Percentiles rank a stretch among this genome's conserved stretches.
Evolutionary conservation across 345 rosid genomes (phyloP).

Genomic region (Luvunga scandens): DNA sequence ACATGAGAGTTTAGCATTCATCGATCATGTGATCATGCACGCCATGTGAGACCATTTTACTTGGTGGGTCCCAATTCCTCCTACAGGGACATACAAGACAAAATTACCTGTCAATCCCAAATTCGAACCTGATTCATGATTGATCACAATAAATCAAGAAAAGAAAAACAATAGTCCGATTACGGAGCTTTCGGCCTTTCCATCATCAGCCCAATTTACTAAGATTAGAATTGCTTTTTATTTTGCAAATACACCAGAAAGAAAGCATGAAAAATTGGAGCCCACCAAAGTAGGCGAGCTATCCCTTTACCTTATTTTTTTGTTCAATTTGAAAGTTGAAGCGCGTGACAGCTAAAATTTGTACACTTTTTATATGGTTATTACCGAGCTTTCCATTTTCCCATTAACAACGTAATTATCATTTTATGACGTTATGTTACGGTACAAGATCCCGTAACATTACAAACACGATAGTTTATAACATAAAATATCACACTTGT

Average conservation of each 20-base stretch:
- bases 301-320: constrained; percentile 10
- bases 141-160: background rate
- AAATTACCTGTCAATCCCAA: background rate
- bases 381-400: background rate
- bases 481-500: too few relatives aligned
- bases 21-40: constrained; percentile 1
- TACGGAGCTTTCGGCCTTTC: background rate
- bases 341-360: constrained; percentile 20
- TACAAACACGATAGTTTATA: background rate
- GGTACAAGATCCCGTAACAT: too few relatives aligned
- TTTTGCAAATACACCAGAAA: constrained; percentile 21
- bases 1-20: background rate
- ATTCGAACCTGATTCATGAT: too few relatives aligned
- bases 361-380: background rate
- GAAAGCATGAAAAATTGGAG: constrained; percentile 18
- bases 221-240: background rate
- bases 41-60: constrained; percentile 1
- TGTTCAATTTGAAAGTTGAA: constrained; percentile 2
- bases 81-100: background rate
- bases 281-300: constrained; percentile 23
- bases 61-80: background rate
- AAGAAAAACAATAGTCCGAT: background rate
- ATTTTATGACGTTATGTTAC: background rate
- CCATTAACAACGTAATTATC: background rate
- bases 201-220: background rate